Percentiles rank a stretch among this genome's conserved stretches.
phyloP scores from a whole-genome alignment of 83 land plant species.

The Picea abies region DNA sequence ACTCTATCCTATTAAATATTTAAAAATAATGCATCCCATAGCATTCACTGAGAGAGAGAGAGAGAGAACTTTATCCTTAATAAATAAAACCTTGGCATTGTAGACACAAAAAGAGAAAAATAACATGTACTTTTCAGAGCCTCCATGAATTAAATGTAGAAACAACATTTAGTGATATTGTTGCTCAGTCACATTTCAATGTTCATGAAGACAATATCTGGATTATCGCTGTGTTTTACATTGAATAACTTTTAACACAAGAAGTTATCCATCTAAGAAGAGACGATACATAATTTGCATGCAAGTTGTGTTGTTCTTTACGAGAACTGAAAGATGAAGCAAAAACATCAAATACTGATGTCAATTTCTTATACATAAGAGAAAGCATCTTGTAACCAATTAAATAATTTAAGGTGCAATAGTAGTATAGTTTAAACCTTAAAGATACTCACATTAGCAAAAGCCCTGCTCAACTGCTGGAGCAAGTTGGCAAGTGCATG shows the following conservation, averaged over 20 bases:
- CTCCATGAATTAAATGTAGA: neutral
- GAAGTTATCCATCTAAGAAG: neutral
- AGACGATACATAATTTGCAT: neutral
- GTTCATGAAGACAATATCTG: neutral
- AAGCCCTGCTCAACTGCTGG: constrained; percentile 79
- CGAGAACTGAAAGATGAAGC: too few species aligned
- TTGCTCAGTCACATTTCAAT: neutral
- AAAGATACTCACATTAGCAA: constrained; percentile 64
- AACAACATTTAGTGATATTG: constrained; percentile 2
- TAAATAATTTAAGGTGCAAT: neutral
- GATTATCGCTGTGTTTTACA: neutral
- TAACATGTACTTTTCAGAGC: neutral
- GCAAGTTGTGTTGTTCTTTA: too few species aligned
- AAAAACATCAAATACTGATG: neutral
- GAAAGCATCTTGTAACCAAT: neutral
- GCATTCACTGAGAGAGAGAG: neutral
- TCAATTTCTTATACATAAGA: neutral
- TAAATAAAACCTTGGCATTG: neutral
- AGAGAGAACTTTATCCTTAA: neutral
- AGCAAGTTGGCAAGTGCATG: constrained; percentile 73
- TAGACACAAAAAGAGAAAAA: neutral
- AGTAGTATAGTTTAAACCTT: neutral
- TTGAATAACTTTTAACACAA: neutral
- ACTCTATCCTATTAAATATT: constrained; percentile 2
- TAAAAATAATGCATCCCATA: neutral